Conservation (phyloP, 495 filamentous ascomycete species). For the Neurospora sp. region DNA sequence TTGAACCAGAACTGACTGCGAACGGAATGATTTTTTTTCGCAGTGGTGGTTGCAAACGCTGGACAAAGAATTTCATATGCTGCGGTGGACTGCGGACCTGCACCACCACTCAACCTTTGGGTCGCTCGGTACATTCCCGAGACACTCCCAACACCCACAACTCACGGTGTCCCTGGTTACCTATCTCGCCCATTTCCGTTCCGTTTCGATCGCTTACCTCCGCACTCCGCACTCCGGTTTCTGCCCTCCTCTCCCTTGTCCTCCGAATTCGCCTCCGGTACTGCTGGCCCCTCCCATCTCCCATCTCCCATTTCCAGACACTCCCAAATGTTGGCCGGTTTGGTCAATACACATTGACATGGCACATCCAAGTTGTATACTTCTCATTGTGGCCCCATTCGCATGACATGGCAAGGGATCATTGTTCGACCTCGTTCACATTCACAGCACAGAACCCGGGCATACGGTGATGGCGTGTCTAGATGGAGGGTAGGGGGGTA, state of each 20-base stretch:
- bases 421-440: no score
- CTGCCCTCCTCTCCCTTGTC: neutral
- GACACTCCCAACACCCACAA: constrained; percentile 17
- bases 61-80: constrained; percentile 16
- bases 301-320: neutral
- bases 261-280: neutral
- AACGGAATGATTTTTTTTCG: constrained; percentile 14
- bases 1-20: constrained; percentile 3
- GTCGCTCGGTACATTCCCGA: constrained; percentile 31
- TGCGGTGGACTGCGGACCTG: neutral
- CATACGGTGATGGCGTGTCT: neutral
- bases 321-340: neutral
- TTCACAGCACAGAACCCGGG: no score
- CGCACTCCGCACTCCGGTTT: neutral
- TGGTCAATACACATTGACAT: neutral
- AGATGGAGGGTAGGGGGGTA: neutral
- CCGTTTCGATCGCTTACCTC: constrained; percentile 13
- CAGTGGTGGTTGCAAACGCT: constrained; percentile 24
- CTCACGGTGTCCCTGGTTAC: neutral
- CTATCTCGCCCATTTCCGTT: neutral
- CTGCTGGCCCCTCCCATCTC: neutral
- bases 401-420: neutral
- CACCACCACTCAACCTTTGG: constrained; percentile 16
- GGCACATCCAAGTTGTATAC: no score
- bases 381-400: neutral